These are phyloP conservation scores for Ogataea kodamae DNA, from an alignment of 805 yeast species.

Conservation along the genomic window DNA sequence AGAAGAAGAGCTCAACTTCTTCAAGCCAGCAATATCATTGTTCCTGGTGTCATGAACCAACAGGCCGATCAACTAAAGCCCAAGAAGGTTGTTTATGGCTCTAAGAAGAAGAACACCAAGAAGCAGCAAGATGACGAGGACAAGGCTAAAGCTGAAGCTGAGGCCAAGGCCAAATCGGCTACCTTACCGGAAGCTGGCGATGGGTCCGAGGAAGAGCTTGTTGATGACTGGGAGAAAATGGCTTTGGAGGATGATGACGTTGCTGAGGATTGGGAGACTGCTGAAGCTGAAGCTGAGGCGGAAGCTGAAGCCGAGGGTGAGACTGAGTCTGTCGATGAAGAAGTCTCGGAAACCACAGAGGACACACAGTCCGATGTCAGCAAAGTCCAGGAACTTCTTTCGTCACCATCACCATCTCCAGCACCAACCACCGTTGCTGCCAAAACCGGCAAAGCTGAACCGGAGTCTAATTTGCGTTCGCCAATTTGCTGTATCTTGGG, in stretches of 20 bases:
- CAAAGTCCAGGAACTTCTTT: slow-evolving; percentile 29
- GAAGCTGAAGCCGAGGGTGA: slow-evolving; percentile 31
- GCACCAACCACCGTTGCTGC: slow-evolving; percentile 13
- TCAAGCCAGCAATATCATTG: slow-evolving; percentile 65
- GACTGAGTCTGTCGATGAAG: slow-evolving; percentile 30
- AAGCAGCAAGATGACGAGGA: slow-evolving; percentile 31
- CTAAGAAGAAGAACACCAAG: slow-evolving; percentile 57
- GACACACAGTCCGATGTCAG: slow-evolving; percentile 28
- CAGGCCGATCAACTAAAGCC: slow-evolving; percentile 38
- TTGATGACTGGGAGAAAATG: slow-evolving; percentile 86
- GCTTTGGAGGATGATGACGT: slow-evolving; percentile 56
- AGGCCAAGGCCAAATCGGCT: slow-evolving; percentile 35
- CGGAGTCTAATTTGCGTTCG: slow-evolving; percentile 69
- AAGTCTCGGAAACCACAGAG: slow-evolving; percentile 24
- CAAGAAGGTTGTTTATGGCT: slow-evolving; percentile 66
- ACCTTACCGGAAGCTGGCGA: slow-evolving; percentile 41
- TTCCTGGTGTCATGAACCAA: slow-evolving; percentile 61
- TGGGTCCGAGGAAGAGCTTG: slow-evolving; percentile 44
- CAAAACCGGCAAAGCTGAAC: slow-evolving; percentile 21
- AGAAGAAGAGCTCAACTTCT: slow-evolving; percentile 85
- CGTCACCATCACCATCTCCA: slow-evolving; percentile 10
- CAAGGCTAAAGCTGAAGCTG: slow-evolving; percentile 28
- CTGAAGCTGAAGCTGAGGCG: slow-evolving; percentile 33
- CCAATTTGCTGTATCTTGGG: slow-evolving; percentile 99
- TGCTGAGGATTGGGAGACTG: slow-evolving; percentile 52